Percentiles rank a stretch among this genome's conserved stretches.
Evolutionary conservation across 106 monocot species (phyloP).

Genomic region (Hemerocallis citrina): DNA sequence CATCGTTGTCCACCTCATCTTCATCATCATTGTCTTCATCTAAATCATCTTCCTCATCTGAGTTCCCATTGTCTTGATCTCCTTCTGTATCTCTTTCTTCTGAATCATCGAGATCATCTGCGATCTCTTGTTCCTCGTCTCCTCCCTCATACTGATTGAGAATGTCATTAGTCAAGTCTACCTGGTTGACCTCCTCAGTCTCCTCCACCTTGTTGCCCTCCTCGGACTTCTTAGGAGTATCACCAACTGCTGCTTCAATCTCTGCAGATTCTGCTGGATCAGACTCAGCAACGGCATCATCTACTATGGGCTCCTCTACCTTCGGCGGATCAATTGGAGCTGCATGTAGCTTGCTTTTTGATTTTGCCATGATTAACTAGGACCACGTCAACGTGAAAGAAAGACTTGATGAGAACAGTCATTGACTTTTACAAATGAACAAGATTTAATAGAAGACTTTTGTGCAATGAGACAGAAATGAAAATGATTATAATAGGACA

Average conservation of each 20-base stretch:
- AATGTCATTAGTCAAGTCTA: conserved; percentile 2
- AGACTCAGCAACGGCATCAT: background rate
- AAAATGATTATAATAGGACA: too few relatives aligned
- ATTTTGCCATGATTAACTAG: conserved; percentile 15
- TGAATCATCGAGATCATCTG: background rate
- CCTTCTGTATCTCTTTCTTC: background rate
- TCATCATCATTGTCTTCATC: background rate
- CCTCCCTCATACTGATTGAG: conserved; percentile 1
- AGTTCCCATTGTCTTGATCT: background rate
- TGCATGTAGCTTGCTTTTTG: conserved; percentile 8
- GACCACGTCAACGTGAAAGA: conserved; percentile 1
- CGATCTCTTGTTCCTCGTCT: background rate
- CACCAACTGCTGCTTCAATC: conserved; percentile 3
- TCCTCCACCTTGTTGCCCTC: background rate
- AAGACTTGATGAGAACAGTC: background rate
- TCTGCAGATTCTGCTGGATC: conserved; percentile 2
- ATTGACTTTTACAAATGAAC: too few relatives aligned
- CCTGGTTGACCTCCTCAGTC: conserved; percentile 3
- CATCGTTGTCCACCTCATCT: background rate
- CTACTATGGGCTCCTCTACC: background rate
- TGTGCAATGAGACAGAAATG: too few relatives aligned
- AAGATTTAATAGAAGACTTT: too few relatives aligned
- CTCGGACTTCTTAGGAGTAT: background rate
- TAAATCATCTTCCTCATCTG: too few relatives aligned
- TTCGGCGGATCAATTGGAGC: conserved; percentile 1